phyloP scores from a whole-genome alignment of 768 basidiomycete species.

The Hypholoma fasciculare region DNA sequence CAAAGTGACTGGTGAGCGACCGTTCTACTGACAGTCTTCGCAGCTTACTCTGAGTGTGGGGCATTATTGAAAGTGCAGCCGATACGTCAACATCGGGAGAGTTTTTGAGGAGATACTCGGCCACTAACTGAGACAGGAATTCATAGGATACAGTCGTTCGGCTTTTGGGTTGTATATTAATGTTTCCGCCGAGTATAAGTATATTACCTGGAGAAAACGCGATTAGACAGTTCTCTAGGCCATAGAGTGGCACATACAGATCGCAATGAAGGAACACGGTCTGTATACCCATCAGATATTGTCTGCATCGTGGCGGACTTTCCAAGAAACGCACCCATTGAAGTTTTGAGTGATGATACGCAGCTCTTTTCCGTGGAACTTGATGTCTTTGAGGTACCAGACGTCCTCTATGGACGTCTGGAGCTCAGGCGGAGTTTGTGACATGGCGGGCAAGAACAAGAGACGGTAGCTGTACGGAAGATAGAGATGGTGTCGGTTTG shows the following conservation, averaged over 20 bases:
- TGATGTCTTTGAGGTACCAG: conserved; percentile 76
- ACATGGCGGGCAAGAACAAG: conserved; percentile 17
- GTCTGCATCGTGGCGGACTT: background rate
- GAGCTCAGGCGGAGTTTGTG: conserved; percentile 28
- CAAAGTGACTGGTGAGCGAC: background rate
- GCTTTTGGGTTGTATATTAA: conserved; percentile 65
- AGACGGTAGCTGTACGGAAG: background rate
- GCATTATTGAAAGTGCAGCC: conserved; percentile 75
- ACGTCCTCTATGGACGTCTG: conserved; percentile 56
- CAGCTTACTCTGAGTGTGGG: conserved; percentile 70
- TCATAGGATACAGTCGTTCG: conserved; percentile 81
- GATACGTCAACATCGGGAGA: conserved; percentile 64
- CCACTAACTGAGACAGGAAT: conserved; percentile 80
- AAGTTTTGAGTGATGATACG: conserved; percentile 83
- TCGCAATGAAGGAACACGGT: conserved; percentile 90
- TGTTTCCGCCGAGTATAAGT: conserved; percentile 81
- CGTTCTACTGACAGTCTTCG: background rate
- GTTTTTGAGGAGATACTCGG: conserved; percentile 70
- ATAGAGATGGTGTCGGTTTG: background rate
- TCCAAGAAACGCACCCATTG: conserved; percentile 60
- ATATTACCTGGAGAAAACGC: conserved; percentile 66
- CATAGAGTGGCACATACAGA: conserved; percentile 50
- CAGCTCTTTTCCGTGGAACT: conserved; percentile 43
- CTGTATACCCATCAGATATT: conserved; percentile 35
- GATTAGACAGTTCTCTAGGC: background rate